A percentile compares a stretch with the other conserved stretches of the same genome.
Evolutionary conservation across 2,329 filamentous ascomycete species (phyloP).

Genomic region (Thielaviopsis punctulata): DNA sequence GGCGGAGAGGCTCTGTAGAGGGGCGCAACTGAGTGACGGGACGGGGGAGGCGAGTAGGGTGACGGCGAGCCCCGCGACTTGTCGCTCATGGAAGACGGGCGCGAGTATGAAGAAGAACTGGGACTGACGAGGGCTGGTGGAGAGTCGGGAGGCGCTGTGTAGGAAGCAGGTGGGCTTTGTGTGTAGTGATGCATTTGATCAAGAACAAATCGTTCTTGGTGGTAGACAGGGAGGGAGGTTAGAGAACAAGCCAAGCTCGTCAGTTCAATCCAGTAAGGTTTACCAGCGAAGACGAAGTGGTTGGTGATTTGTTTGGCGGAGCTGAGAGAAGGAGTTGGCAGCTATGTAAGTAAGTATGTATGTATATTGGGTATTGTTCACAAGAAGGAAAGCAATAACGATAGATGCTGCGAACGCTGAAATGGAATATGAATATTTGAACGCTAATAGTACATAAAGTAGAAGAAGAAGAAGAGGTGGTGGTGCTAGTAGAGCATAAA

Average conservation of each 20-base stretch:
- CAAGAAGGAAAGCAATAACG: background rate
- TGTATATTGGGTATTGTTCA: no score
- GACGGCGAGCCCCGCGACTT: constrained; percentile 16
- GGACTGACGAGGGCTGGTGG: constrained; percentile 38
- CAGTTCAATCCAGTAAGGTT: no score
- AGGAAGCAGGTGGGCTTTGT: background rate
- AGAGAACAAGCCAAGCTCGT: background rate
- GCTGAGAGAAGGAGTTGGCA: no score
- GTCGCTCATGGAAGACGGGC: constrained; percentile 25
- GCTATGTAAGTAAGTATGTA: background rate
- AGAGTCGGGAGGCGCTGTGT: constrained; percentile 26
- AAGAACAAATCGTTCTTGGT: background rate
- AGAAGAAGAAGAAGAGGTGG: background rate
- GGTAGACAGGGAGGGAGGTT: background rate
- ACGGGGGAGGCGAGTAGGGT: background rate
- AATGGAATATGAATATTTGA: background rate
- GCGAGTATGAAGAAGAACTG: constrained; percentile 30
- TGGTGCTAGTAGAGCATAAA: background rate
- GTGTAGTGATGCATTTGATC: background rate
- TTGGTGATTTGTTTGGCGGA: no score
- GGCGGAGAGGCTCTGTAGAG: background rate
- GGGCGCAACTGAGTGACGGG: background rate
- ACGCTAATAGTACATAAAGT: background rate
- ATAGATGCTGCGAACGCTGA: background rate
- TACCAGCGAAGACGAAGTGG: no score